phyloP scores from a whole-genome alignment of 768 basidiomycete species.

The Stropharia rugosoannulata region DNA sequence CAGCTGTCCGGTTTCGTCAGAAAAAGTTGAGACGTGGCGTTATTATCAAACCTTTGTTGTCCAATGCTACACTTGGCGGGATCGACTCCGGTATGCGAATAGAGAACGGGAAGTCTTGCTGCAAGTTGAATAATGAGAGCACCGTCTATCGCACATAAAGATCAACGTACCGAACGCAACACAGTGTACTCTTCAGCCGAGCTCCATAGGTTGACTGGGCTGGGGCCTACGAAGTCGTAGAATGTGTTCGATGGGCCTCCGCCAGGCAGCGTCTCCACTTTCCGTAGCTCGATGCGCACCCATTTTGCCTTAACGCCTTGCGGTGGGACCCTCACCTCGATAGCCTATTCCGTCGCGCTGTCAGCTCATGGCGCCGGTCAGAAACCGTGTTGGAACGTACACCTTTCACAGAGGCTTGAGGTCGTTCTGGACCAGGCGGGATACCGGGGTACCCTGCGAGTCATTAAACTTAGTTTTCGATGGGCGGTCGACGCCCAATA shows the following conservation, averaged over 20 bases:
- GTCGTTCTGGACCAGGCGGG: slow-evolving; percentile 73
- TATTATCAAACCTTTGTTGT: slow-evolving; percentile 60
- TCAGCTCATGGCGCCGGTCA: not conserved
- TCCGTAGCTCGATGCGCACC: slow-evolving; percentile 88
- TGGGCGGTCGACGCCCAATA: slow-evolving; percentile 10
- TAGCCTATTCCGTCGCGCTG: slow-evolving; percentile 46
- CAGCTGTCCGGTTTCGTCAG: slow-evolving; percentile 42
- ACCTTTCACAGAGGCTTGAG: slow-evolving; percentile 83
- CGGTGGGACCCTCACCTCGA: slow-evolving; percentile 78
- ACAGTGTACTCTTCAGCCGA: slow-evolving; percentile 72
- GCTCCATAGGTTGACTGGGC: slow-evolving; percentile 83
- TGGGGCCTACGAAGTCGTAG: slow-evolving; percentile 78
- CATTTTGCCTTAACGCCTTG: slow-evolving; percentile 88
- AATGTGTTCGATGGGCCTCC: slow-evolving; percentile 70
- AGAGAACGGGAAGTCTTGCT: slow-evolving; percentile 89
- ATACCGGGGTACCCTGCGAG: slow-evolving; percentile 79
- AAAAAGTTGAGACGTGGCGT: not conserved
- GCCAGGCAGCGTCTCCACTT: slow-evolving; percentile 81
- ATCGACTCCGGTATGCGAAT: slow-evolving; percentile 92
- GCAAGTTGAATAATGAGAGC: slow-evolving; percentile 7
- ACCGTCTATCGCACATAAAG: not conserved
- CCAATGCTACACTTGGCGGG: slow-evolving; percentile 81
- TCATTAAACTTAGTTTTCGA: not conserved
- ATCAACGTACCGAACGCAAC: slow-evolving; percentile 59
- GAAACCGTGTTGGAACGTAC: slow-evolving; percentile 41